Evolutionary conservation across 2,329 filamentous ascomycete species (phyloP), one percentile per base, ranked within the genome.

Genomic region (Fusarium dimerum): DNA sequence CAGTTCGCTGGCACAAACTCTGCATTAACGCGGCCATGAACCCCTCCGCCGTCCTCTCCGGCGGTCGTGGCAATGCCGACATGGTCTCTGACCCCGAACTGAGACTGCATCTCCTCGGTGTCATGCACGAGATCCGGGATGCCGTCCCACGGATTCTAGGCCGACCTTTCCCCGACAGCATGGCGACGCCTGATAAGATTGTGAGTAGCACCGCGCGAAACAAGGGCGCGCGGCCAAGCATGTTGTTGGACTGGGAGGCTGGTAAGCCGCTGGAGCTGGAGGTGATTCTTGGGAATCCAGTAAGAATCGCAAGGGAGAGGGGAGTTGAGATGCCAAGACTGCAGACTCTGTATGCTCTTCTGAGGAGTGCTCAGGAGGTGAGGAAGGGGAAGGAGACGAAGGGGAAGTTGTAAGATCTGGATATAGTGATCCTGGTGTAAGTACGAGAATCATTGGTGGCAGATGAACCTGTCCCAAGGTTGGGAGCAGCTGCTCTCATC

Each of bases 21-120:
- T 86, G 85, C 62, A 89, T 90, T 75, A 90, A 90, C 68, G 85
- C 86, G 0, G 83, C 85, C 47, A 88, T 90, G 79, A 90, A 90
- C 71, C 86, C 87, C 0, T 86, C 83, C 1, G 84, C 86, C 2
- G 86, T 90, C 8, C 77, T 90, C 1, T 82, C 81, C 1, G 84
- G 85, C 12, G 85, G 86, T 2, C 74, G 78, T 2, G 80, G 83
- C 48, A 90, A 90, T 65, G 79, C 83, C 43, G 80, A 81, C 55
- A 89, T 90, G 83, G 77, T 83, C 6, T 71, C 73, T 12, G 86
- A 90, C 60, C 68, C 80, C 0, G 86, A 89, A 64, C 72, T 90
- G 39, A 77, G 80, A 42, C 68, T 70, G 18, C 87, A 90, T 67
- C 69, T 90, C 9, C 73, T 78, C 16, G 86, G 80, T 17, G 78